Conservation (phyloP, 2,329 filamentous ascomycete genomes). For the Aaosphaeria pasadenensis region DNA sequence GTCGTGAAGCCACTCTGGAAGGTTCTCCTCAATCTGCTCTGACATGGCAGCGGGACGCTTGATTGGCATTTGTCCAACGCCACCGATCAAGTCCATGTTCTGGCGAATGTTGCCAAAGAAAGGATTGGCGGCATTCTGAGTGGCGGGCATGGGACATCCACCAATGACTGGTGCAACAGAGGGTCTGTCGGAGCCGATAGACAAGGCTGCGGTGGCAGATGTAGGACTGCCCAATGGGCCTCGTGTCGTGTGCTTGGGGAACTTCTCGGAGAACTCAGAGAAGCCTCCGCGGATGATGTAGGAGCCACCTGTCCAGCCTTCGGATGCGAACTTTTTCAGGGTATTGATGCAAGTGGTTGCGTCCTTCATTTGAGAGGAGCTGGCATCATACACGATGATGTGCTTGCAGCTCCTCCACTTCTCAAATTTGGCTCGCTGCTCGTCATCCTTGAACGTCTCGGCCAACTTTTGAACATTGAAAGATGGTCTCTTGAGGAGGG, state of each 20-base stretch:
- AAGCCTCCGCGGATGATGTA: conserved; percentile 83
- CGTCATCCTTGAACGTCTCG: conserved; percentile 75
- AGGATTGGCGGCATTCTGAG: conserved; percentile 70
- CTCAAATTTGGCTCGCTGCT: conserved; percentile 69
- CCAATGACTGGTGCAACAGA: conserved; percentile 77
- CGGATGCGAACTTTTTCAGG: conserved; percentile 85
- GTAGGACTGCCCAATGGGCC: conserved; percentile 43
- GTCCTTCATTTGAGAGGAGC: conserved; percentile 75
- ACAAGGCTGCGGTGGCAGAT: conserved; percentile 19
- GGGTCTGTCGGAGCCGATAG: conserved; percentile 33
- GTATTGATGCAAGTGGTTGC: conserved; percentile 79
- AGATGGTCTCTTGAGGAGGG: conserved; percentile 82
- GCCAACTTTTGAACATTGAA: conserved; percentile 86
- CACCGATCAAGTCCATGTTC: conserved; percentile 91
- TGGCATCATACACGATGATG: conserved; percentile 84
- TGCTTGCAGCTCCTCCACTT: conserved; percentile 71
- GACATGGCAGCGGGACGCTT: conserved; percentile 56
- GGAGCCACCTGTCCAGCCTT: conserved; percentile 73
- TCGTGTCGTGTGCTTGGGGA: conserved; percentile 56
- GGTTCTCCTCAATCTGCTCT: conserved; percentile 44
- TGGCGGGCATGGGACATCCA: conserved; percentile 76
- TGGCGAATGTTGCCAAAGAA: conserved; percentile 97
- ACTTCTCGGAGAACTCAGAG: conserved; percentile 65
- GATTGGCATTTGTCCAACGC: conserved; percentile 75
- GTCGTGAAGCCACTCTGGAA: conserved; percentile 75